These are phyloP conservation scores for Colletotrichum caudatum DNA, from an alignment of 2,329 filamentous ascomycete genomes.

Conservation along the genomic window DNA sequence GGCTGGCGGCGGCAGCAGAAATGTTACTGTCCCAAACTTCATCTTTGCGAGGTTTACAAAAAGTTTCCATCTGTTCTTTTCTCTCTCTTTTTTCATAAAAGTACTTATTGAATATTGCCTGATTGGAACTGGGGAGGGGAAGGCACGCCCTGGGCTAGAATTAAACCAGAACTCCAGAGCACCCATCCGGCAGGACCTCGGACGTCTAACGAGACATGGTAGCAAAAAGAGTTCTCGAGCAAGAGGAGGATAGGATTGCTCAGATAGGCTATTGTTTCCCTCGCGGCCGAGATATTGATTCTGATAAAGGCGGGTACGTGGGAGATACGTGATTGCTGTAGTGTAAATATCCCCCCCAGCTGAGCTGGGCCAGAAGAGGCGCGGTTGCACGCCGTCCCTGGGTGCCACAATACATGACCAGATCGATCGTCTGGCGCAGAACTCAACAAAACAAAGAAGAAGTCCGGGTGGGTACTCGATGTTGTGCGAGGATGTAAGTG, in stretches of 20 bases:
- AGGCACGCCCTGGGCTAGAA: neutral
- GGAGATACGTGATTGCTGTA: too few species aligned
- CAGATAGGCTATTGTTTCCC: neutral
- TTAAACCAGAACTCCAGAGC: neutral
- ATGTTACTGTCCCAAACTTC: too few species aligned
- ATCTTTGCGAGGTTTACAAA: too few species aligned
- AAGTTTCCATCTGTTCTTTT: too few species aligned
- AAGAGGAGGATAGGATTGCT: neutral
- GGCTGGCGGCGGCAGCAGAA: too few species aligned
- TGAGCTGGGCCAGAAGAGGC: neutral
- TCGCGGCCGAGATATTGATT: neutral
- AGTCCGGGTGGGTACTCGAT: neutral
- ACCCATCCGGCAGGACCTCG: neutral
- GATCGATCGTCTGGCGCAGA: neutral
- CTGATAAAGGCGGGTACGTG: too few species aligned
- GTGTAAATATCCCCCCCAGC: neutral
- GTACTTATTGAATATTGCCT: too few species aligned
- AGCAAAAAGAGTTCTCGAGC: neutral
- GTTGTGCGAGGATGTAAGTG: neutral
- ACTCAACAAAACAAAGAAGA: too few species aligned
- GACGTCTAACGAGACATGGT: neutral
- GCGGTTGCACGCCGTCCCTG: neutral
- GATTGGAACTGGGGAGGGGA: neutral
- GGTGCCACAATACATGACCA: neutral
- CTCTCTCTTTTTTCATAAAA: too few species aligned